Evolutionary conservation across 805 yeast species (phyloP), one percentile per base, ranked within the genome.

Genomic region (Kluyveromyces dobzhanskii): DNA sequence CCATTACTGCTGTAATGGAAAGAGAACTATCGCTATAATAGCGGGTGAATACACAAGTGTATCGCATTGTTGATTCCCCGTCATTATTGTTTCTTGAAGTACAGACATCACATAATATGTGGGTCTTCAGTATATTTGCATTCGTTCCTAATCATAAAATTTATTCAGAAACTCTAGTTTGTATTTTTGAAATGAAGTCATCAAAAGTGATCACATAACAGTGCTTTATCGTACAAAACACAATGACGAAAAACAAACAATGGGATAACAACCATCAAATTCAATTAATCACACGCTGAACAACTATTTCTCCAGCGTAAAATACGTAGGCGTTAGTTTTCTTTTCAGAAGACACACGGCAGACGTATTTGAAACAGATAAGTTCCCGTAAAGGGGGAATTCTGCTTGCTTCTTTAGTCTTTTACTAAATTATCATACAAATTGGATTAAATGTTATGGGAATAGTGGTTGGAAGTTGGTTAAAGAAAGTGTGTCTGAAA

Each of bases 151-250:
- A 64, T 64, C 67, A 64, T 48, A 41, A 56, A 46, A 46, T 38
- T 51, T 16, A 41, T 45, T 63, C 68, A 64, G 68, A 64, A 64
- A 64, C 68, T 64, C 68, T 64, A 64, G 68, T 64, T 64, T 64
- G 68, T 62, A 61, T 48, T 47, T 51, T 53, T 53, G 50, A 48
- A 34, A 34, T 16, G 27, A 34, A 34, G 30, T 34, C 37, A 34
- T 34, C 37, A 34, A 29, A 24, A 26, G 27, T 34, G 30, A 34
- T 17, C 37, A 34, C 27, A 34, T 21, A 25, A 21, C 24, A 21
- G 9, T 21, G 24, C 24, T 21, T 21, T 21, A 21, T 21, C 24
- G 24, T 21, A 18, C 35, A 32, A 14, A 32, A 12, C 17, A 17
- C 16, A 16, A n/a, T 32, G 14, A 32, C 11, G n/a, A 17, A 32